Percentiles rank a stretch among this genome's conserved stretches.
phyloP scores from a whole-genome alignment of 192 early-diverging fungal species.

The Gaertneriomyces semiglobifer region DNA sequence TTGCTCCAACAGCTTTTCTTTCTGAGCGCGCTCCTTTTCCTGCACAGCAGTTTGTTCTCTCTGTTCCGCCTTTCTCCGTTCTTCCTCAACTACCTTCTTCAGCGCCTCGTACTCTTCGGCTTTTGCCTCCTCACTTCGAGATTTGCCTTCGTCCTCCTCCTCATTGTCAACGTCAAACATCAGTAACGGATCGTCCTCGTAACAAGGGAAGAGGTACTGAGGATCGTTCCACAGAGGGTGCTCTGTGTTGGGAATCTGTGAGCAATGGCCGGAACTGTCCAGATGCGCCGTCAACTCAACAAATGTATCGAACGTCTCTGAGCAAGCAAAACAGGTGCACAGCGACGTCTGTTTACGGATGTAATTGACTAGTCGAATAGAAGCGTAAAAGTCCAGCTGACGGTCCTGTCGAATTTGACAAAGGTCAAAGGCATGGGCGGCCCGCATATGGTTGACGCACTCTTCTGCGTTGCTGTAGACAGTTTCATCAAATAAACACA shows the following conservation, averaged over 20 bases:
- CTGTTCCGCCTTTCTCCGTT: background rate
- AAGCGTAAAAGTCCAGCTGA: constrained; percentile 77
- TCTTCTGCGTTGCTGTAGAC: constrained; percentile 60
- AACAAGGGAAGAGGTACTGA: constrained; percentile 72
- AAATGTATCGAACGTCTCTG: constrained; percentile 41
- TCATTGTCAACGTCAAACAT: constrained; percentile 68
- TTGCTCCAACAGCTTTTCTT: background rate
- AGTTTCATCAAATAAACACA: constrained; percentile 76
- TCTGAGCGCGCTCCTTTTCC: too few species aligned
- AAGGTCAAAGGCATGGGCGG: constrained; percentile 77
- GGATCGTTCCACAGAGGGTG: constrained; percentile 68
- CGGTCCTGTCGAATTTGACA: constrained; percentile 34
- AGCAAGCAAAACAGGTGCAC: constrained; percentile 70
- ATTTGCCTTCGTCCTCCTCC: constrained; percentile 50
- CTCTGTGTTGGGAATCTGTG: constrained; percentile 10
- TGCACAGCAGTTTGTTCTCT: background rate
- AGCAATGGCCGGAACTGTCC: constrained; percentile 22
- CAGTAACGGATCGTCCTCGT: constrained; percentile 83
- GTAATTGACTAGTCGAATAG: constrained; percentile 81
- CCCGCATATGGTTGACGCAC: constrained; percentile 68
- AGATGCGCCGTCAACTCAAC: constrained; percentile 63
- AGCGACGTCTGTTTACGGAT: constrained; percentile 66
- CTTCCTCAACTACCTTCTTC: constrained; percentile 1
- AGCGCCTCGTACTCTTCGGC: background rate
- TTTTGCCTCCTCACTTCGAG: constrained; percentile 3